phyloP scores from a whole-genome alignment of 306 rosid species.

The Astragalus glycyphyllos region DNA sequence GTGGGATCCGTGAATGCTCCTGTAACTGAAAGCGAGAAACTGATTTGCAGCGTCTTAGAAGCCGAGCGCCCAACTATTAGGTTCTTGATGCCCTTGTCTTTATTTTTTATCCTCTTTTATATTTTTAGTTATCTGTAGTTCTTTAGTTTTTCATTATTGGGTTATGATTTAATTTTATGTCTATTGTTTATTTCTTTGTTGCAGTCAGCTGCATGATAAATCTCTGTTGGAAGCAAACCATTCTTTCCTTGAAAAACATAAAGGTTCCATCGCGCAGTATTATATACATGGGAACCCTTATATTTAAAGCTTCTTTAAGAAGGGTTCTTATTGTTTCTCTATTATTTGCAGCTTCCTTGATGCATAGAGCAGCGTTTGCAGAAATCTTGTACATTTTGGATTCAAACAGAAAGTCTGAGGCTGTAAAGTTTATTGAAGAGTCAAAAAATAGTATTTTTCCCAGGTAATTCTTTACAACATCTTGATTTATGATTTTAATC shows the following conservation, averaged over 20 bases:
- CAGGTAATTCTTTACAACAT: slow-evolving; percentile 49
- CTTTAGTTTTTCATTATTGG: slow-evolving; percentile 22
- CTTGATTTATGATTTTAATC: neutral
- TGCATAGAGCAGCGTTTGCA: slow-evolving; percentile 88
- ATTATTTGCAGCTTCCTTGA: slow-evolving; percentile 75
- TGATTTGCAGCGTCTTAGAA: slow-evolving; percentile 86
- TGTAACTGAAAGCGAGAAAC: slow-evolving; percentile 74
- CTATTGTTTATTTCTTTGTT: slow-evolving; percentile 39
- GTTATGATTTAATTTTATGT: slow-evolving; percentile 30
- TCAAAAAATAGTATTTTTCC: slow-evolving; percentile 67
- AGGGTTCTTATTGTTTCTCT: slow-evolving; percentile 23
- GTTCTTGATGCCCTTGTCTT: slow-evolving; percentile 45
- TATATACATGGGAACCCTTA: slow-evolving; percentile 1
- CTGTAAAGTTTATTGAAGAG: slow-evolving; percentile 78
- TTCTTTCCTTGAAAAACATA: slow-evolving; percentile 76
- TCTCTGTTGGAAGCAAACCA: slow-evolving; percentile 78
- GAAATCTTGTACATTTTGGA: slow-evolving; percentile 77
- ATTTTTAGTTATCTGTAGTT: neutral
- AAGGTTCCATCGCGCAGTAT: slow-evolving; percentile 56
- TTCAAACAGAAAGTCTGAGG: slow-evolving; percentile 70
- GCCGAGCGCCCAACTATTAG: slow-evolving; percentile 89
- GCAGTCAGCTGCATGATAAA: slow-evolving; percentile 79
- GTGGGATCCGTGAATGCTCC: slow-evolving; percentile 75
- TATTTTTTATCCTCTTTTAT: slow-evolving; percentile 8
- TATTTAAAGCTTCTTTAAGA: slow-evolving; percentile 29